Conservation (phyloP, 257 asterid genomes). For the Nicotiana tomentosiformis region DNA sequence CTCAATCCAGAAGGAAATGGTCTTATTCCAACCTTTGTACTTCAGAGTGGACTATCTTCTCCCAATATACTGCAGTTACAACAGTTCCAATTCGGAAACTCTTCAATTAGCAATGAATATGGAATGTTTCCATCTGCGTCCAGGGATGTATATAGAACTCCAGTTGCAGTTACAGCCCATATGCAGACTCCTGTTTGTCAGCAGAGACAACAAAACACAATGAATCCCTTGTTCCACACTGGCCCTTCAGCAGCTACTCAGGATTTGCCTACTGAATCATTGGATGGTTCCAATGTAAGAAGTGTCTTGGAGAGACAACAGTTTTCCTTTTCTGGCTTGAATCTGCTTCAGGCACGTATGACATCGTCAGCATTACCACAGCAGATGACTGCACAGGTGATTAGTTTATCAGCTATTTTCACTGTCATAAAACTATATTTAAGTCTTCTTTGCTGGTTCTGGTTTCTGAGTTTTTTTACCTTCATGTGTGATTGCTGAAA, state of each 20-base stretch:
- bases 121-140: constrained; percentile 36
- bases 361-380: constrained; percentile 32
- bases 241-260: constrained; percentile 33
- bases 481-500: not conserved
- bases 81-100: constrained; percentile 37
- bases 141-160: constrained; percentile 41
- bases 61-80: constrained; percentile 21
- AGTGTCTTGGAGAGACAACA: constrained; percentile 21
- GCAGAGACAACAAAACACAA: not conserved
- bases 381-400: constrained; percentile 31
- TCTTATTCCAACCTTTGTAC: constrained; percentile 23
- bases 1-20: constrained; percentile 25
- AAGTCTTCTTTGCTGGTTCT: not conserved
- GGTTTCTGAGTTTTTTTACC: not conserved
- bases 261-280: constrained; percentile 26
- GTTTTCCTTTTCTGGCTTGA: constrained; percentile 15
- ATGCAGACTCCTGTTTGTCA: constrained; percentile 27
- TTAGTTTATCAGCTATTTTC: not conserved
- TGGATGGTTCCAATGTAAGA: constrained; percentile 2
- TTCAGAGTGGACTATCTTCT: constrained; percentile 25
- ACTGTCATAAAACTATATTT: not conserved
- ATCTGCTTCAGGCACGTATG: constrained; percentile 26
- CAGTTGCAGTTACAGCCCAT: constrained; percentile 52
- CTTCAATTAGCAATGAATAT: constrained; percentile 30
- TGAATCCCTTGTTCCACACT: constrained; percentile 13